phyloP scores from a whole-genome alignment of 2,329 filamentous ascomycete species.

The Fragosphaeria purpurea region DNA sequence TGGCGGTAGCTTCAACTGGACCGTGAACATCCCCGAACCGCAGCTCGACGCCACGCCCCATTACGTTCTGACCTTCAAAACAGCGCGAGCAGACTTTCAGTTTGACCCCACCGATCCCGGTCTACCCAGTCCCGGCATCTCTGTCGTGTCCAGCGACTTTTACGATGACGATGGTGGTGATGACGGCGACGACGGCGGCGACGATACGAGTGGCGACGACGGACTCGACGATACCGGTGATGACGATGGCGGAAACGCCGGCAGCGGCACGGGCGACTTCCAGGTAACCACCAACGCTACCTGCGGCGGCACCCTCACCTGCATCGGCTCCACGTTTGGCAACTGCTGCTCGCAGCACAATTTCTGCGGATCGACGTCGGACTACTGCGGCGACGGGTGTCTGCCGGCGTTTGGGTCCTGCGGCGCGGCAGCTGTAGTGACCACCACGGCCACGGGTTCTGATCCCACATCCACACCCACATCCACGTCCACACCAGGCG shows the following conservation, averaged over 20 bases:
- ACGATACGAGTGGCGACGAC: neutral
- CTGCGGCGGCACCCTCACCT: constrained; percentile 8
- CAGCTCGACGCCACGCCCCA: constrained; percentile 3
- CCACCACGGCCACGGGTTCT: no score
- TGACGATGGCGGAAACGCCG: neutral
- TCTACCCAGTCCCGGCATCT: neutral
- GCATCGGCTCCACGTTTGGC: constrained; percentile 5
- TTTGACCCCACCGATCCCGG: constrained; percentile 2
- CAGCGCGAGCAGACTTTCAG: neutral
- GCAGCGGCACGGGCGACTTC: neutral
- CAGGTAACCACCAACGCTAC: constrained; percentile 1
- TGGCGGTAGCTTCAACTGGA: constrained; percentile 6
- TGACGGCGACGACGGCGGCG: neutral
- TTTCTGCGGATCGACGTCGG: constrained; percentile 5
- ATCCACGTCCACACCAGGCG: neutral
- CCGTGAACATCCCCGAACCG: constrained; percentile 3
- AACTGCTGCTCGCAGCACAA: constrained; percentile 10
- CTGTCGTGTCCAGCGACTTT: neutral
- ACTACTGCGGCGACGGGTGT: constrained; percentile 9
- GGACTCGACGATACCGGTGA: neutral
- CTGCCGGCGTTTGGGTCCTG: constrained; percentile 5
- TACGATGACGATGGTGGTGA: neutral
- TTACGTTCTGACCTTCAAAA: constrained; percentile 2
- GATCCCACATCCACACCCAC: neutral
- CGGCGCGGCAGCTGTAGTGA: neutral